These are phyloP conservation scores for Chytriomyces confervae DNA, from an alignment of 192 early-diverging fungal species.

Conservation along the genomic window DNA sequence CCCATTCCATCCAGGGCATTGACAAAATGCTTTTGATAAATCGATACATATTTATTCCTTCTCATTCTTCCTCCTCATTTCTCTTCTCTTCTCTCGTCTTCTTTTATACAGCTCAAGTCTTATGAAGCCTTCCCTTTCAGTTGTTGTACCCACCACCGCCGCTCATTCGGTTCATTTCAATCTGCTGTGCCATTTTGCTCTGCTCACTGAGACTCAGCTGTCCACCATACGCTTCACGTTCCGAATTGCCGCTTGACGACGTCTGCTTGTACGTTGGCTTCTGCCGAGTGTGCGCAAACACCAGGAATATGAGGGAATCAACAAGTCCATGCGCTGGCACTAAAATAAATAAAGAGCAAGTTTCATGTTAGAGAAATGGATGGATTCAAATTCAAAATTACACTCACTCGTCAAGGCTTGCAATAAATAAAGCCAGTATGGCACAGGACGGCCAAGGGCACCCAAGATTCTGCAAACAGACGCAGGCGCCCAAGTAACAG, in stretches of 20 bases:
- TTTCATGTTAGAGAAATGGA: not conserved
- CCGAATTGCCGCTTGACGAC: not conserved
- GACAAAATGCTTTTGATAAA: no score
- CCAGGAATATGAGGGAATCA: constrained; percentile 16
- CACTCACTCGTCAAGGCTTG: constrained; percentile 15
- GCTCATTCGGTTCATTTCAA: not conserved
- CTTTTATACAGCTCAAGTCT: no score
- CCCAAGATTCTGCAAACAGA: not conserved
- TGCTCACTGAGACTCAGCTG: not conserved
- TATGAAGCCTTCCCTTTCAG: no score
- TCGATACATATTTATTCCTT: no score
- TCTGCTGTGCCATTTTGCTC: not conserved
- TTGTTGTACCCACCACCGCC: no score
- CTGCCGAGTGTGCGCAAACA: not conserved
- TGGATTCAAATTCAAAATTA: not conserved
- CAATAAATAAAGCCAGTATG: constrained; percentile 9
- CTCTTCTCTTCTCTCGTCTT: no score
- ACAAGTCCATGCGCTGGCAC: constrained; percentile 14
- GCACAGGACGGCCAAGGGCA: not conserved
- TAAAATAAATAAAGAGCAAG: no score
- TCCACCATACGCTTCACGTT: not conserved
- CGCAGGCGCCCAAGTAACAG: constrained; percentile 11
- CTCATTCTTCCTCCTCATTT: no score
- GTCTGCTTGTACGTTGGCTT: not conserved
- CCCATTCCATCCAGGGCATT: no score